Percentiles rank a stretch among this genome's conserved stretches.
These are phyloP conservation scores for Podospora appendiculata DNA, from an alignment of 495 filamentous ascomycete species.

Conservation along the genomic window DNA sequence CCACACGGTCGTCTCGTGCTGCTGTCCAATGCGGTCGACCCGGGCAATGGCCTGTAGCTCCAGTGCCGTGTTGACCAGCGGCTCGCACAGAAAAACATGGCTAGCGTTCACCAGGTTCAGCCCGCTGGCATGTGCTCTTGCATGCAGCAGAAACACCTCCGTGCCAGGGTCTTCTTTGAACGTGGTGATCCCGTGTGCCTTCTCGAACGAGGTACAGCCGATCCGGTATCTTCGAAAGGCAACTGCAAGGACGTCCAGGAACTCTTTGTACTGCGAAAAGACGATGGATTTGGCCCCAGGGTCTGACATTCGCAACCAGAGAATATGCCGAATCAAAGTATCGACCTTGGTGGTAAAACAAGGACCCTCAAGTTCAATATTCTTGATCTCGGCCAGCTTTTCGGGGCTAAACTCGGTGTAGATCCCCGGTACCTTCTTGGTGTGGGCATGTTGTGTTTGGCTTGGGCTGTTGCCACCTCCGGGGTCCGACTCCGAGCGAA, in stretches of 20 bases:
- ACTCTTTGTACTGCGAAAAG: slow-evolving; percentile 76
- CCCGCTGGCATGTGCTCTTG: slow-evolving; percentile 77
- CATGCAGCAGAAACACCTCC: slow-evolving; percentile 84
- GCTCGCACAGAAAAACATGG: slow-evolving; percentile 92
- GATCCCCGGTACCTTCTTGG: slow-evolving; percentile 38
- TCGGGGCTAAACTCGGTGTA: slow-evolving; percentile 68
- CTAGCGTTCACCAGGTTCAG: slow-evolving; percentile 87
- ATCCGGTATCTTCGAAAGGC: slow-evolving; percentile 66
- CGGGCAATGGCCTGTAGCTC: slow-evolving; percentile 91
- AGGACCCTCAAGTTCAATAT: slow-evolving; percentile 60
- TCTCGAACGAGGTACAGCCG: slow-evolving; percentile 58
- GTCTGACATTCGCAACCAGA: slow-evolving; percentile 79
- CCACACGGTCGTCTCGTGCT: slow-evolving; percentile 83
- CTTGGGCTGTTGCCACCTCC: not conserved
- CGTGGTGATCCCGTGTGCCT: slow-evolving; percentile 51
- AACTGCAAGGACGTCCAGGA: slow-evolving; percentile 61
- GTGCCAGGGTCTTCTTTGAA: slow-evolving; percentile 70
- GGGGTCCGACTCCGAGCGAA: slow-evolving; percentile 52
- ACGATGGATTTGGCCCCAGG: slow-evolving; percentile 83
- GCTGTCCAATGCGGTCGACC: slow-evolving; percentile 89
- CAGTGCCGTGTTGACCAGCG: slow-evolving; percentile 83
- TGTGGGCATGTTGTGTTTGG: not conserved
- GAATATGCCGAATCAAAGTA: slow-evolving; percentile 67
- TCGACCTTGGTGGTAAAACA: slow-evolving; percentile 89
- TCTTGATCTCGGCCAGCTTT: slow-evolving; percentile 72